Base-by-base conservation (phyloP, 2,329 filamentous ascomycete genomes). In the Pseudonectria foliicola region DNA sequence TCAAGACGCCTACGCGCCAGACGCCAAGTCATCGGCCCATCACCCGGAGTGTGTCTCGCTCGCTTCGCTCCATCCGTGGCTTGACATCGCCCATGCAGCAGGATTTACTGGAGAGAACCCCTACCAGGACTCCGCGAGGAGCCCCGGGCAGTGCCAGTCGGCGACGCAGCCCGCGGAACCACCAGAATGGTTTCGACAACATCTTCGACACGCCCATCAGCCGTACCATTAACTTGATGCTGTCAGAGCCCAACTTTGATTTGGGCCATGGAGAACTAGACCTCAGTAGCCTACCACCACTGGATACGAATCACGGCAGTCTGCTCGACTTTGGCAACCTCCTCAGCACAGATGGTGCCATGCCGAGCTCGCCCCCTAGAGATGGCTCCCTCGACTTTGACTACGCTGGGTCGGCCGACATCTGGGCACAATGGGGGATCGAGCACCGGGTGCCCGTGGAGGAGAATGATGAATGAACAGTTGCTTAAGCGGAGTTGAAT, bases 1-100 rank as follows among this genome's bases (percentile, higher is more conserved):
- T 79, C 55, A 80, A 79, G 55, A 82, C 79, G 3, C 77, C 78
- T 1, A 75, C 75, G 2, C 72, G 70, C n/a, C 67, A 66, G n/a
- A 76, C 72, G 2, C 77, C 73, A 2, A 77, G 59, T 44, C 75
- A 77, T 50, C 75, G 73, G 45, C 77, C 70, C 24, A 73, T 73
- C 53, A 80, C 75, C 46, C 68, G 75, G 50, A 78, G 74, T 54
- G 70, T 78, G 11, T 75, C 74, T 10, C 67, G 67, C 38, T 76
- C 75, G 25, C 64, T 76, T 38, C 68, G 70, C 30, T 71, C 71
- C 4, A 59, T 54, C 14, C 58, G 61, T 31, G 62, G 64, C 3
- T 51, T 63, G 13, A 53, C 58, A 26, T 75, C 73, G 5, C 71
- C 72, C 0, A 52, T 52, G 30, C 64, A 68, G 34, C 50, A 55